Percentiles rank a stretch among this genome's conserved stretches.
phyloP scores from a whole-genome alignment of 371 early-diverging fungal species.

The Zychaea mexicana region DNA sequence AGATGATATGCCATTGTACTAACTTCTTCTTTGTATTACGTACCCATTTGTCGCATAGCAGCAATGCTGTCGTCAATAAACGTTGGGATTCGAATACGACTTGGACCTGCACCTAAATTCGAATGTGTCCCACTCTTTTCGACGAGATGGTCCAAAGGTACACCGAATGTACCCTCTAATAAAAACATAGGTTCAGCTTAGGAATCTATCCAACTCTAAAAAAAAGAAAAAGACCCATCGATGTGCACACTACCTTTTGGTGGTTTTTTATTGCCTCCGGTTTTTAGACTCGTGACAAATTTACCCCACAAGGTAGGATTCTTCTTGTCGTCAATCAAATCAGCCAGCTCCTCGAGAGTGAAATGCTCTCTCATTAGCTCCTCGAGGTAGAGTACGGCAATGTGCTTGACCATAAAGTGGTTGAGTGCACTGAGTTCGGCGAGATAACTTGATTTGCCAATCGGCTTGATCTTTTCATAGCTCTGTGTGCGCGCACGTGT shows the following conservation, averaged over 20 bases:
- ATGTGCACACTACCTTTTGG: constrained; percentile 57
- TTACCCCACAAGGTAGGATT: constrained; percentile 65
- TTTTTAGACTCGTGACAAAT: constrained; percentile 67
- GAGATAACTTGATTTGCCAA: constrained; percentile 62
- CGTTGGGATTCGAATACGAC: constrained; percentile 78
- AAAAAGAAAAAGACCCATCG: no score
- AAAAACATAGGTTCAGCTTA: constrained; percentile 5
- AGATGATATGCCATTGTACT: neutral
- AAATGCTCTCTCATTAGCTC: constrained; percentile 70
- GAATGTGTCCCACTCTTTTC: constrained; percentile 87
- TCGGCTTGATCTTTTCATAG: constrained; percentile 37
- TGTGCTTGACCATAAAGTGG: constrained; percentile 82
- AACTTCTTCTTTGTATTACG: constrained; percentile 3
- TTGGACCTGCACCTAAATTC: constrained; percentile 76
- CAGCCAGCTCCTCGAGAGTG: constrained; percentile 70
- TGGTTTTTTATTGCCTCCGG: constrained; percentile 59
- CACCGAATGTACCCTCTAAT: constrained; percentile 87
- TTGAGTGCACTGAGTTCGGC: constrained; percentile 85
- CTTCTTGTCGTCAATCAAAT: constrained; percentile 74
- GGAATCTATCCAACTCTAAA: neutral
- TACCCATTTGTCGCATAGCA: constrained; percentile 81
- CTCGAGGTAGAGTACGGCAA: constrained; percentile 79
- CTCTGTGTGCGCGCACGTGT: constrained; percentile 12
- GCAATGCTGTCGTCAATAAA: constrained; percentile 85
- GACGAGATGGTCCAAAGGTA: constrained; percentile 81